These are phyloP conservation scores for Pittosporum tobira DNA, from an alignment of 129 eudicot species.

Conservation along the genomic window DNA sequence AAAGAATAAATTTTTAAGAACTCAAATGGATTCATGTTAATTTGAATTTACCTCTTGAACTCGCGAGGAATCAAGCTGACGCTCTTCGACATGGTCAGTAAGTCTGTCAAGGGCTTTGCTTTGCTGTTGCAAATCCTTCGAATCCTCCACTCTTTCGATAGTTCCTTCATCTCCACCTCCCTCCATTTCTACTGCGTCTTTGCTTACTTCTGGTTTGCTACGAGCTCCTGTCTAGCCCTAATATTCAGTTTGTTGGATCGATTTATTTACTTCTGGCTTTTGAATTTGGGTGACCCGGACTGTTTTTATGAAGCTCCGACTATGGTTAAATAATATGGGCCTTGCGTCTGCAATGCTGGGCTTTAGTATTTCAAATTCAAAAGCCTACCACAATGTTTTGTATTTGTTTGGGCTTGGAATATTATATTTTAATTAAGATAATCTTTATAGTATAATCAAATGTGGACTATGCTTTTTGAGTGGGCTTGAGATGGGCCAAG, in stretches of 20 bases:
- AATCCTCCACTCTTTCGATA: slow-evolving; percentile 52
- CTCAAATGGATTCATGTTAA: not conserved
- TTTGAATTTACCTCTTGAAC: slow-evolving; percentile 57
- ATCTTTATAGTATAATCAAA: no score
- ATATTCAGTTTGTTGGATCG: slow-evolving; percentile 13
- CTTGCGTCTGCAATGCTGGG: no score
- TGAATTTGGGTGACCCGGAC: not conserved
- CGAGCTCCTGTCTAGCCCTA: not conserved
- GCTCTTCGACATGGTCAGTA: slow-evolving; percentile 97
- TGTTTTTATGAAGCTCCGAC: no score
- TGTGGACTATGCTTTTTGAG: no score
- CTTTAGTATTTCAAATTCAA: no score
- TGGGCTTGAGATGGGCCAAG: no score
- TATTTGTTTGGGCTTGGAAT: no score
- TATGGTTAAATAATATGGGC: no score
- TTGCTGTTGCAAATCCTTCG: slow-evolving; percentile 90
- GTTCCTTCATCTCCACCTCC: slow-evolving; percentile 54
- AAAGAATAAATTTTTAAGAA: no score
- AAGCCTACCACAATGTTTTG: no score
- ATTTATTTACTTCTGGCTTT: not conserved
- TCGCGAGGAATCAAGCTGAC: slow-evolving; percentile 95
- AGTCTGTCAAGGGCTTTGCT: slow-evolving; percentile 96
- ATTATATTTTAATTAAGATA: no score
- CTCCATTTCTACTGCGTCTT: slow-evolving; percentile 32
- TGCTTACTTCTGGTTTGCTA: not conserved